A percentile compares a stretch with the other conserved stretches of the same genome.
phyloP scores from a whole-genome alignment of 208 protist species.

The Leishmania braziliensis region DNA sequence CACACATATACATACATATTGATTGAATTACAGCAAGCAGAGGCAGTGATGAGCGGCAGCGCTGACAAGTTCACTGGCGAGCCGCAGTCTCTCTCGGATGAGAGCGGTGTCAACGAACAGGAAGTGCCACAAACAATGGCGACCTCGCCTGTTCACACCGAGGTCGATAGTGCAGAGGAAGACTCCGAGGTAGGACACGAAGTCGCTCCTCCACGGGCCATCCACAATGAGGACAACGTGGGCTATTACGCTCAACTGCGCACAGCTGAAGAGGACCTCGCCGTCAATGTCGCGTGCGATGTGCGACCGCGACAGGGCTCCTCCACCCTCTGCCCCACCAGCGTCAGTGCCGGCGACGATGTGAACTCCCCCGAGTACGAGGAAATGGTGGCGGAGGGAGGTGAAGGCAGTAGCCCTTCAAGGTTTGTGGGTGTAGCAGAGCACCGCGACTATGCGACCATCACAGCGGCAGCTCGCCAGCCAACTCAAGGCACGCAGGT shows the following conservation, averaged over 20 bases:
- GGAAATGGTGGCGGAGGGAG: not conserved
- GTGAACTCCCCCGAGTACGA: conserved; percentile 8
- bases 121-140: conserved; percentile 7
- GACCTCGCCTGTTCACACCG: conserved; percentile 6
- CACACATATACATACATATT: not conserved
- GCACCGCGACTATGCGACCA: not conserved
- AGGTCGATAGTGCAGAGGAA: not conserved
- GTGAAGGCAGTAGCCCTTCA: not conserved
- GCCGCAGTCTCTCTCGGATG: not conserved
- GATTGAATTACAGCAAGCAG: not conserved
- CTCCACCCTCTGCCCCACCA: not conserved
- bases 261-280: conserved; percentile 26
- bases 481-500: conserved; percentile 43
- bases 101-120: not conserved
- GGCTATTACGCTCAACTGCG: conserved; percentile 17
- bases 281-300: conserved; percentile 46
- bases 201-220: conserved; percentile 5
- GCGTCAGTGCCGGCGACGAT: not conserved
- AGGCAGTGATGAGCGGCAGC: not conserved
- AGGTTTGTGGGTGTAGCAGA: not conserved
- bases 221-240: conserved; percentile 2
- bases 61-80: not conserved
- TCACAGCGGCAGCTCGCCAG: conserved; percentile 20
- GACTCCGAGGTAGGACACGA: conserved; percentile 18
- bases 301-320: conserved; percentile 23